Evolutionary conservation across 192 early-diverging fungal species (phyloP).

Genomic region (Cladochytrium replicatum): DNA sequence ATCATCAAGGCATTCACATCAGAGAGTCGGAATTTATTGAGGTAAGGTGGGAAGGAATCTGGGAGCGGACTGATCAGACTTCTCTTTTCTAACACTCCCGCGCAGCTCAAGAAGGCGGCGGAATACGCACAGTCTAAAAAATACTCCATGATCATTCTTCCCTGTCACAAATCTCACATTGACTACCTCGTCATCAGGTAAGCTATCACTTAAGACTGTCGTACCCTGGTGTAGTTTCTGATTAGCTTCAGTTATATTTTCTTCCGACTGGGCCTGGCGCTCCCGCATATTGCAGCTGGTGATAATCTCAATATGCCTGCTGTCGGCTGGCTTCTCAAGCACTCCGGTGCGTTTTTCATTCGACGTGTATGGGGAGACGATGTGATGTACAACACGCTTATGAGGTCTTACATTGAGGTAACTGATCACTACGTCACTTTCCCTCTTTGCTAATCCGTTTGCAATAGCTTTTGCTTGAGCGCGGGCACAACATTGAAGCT

Average conservation of each 20-base stretch:
- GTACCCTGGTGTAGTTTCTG: not conserved
- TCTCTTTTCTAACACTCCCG: too few relatives aligned
- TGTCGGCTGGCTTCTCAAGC: conserved; percentile 54
- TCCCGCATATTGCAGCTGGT: conserved; percentile 78
- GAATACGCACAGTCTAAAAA: conserved; percentile 47
- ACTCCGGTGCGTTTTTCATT: conserved; percentile 71
- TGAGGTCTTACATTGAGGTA: conserved; percentile 65
- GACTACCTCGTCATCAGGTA: conserved; percentile 77
- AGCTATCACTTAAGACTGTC: not conserved
- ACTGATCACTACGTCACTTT: not conserved
- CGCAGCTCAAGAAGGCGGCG: conserved; percentile 44
- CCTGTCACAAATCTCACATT: conserved; percentile 79
- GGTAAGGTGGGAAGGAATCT: conserved; percentile 20
- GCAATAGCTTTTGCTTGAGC: conserved; percentile 41
- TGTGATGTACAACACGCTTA: conserved; percentile 56
- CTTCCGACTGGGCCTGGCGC: conserved; percentile 63
- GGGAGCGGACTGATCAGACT: too few relatives aligned
- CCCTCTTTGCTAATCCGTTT: not conserved
- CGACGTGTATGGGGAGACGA: conserved; percentile 69
- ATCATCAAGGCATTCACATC: conserved; percentile 79
- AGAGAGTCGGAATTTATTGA: conserved; percentile 66
- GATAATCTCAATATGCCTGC: conserved; percentile 74
- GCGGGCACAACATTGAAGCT: conserved; percentile 71
- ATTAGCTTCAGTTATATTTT: conserved; percentile 40
- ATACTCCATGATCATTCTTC: conserved; percentile 66